Base-by-base conservation (phyloP, 1,284 basidiomycete genomes). In the Papiliotrema nemorosa region DNA sequence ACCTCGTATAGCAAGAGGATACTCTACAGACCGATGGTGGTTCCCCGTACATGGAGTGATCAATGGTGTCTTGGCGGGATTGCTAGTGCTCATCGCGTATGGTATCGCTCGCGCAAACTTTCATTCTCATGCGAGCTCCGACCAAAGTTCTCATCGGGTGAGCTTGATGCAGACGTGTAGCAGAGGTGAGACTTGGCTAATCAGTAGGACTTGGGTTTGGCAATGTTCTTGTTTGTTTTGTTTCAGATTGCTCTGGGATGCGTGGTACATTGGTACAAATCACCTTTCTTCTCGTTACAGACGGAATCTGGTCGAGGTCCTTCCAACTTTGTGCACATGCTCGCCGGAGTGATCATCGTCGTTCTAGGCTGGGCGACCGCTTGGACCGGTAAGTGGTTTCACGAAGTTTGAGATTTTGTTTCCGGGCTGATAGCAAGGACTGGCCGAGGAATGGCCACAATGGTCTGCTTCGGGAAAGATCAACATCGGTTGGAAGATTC, bases 191-290 rank as follows among this genome's bases (percentile, higher is more conserved):
- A 14, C 21, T 22, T 1, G 18, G 21, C 14, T 16, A n/a, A n/a
- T 25, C 26, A 26, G 13, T 14, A 44, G 21, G 26, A 40, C 18
- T 25, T 51, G 13, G 3, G 16, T 25, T 38, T 50, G 14, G 26
- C 5, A 20, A 22, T 14, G 9, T 80, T 86, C 53, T 75, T 78
- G 38, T 72, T 87, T n/a, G 82, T 85, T 62, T 36, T 82, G 45
- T 48, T 78, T 12, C 86, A 88, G 68, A 74, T 79, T 55, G 57
- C 64, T 1, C 66, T 86, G 9, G 86, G 86, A 3, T 76, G 78
- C 3, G 57, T 83, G 51, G 81, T 84, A 49, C 85, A 87, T 66
- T 81, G 70, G 50, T 58, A 53, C 52, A 58, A 41, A 42, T 49
- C n/a, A 41, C 49, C 21, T 18, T 20, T 34, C 22, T 39, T 49